phyloP scores from a whole-genome alignment of 2,329 filamentous ascomycete genomes.

The Xylariaceae sp. region DNA sequence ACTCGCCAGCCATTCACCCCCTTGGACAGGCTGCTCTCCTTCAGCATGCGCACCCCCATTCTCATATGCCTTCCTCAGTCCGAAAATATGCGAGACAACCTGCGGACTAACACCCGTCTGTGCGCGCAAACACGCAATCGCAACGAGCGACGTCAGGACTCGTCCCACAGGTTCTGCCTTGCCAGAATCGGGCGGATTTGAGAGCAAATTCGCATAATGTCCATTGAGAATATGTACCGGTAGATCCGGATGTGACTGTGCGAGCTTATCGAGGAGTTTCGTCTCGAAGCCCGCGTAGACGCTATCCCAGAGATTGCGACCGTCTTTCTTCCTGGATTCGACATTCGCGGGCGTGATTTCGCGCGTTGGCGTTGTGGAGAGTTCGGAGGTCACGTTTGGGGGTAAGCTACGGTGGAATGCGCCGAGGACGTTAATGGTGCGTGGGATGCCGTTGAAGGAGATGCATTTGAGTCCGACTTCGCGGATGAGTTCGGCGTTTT shows the following conservation, averaged over 20 bases:
- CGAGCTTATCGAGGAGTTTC: slow-evolving; percentile 67
- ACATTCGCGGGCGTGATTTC: slow-evolving; percentile 49
- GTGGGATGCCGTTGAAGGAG: slow-evolving; percentile 75
- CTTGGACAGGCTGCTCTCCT: slow-evolving; percentile 44
- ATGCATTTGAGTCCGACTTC: slow-evolving; percentile 74
- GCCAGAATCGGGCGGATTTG: slow-evolving; percentile 53
- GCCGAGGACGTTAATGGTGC: slow-evolving; percentile 76
- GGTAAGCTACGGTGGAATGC: slow-evolving; percentile 63
- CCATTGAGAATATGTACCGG: slow-evolving; percentile 72
- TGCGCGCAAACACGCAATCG: slow-evolving; percentile 67
- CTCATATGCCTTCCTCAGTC: slow-evolving; percentile 68
- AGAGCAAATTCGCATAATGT: slow-evolving; percentile 69
- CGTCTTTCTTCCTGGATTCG: slow-evolving; percentile 49
- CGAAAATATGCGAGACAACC: slow-evolving; percentile 76
- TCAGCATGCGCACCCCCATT: slow-evolving; percentile 52
- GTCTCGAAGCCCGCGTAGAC: slow-evolving; percentile 70
- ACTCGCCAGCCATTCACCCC: slow-evolving; percentile 55
- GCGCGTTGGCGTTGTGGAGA: slow-evolving; percentile 55
- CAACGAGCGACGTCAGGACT: slow-evolving; percentile 66
- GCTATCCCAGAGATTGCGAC: slow-evolving; percentile 64
- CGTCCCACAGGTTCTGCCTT: slow-evolving; percentile 54
- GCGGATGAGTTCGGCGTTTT: slow-evolving; percentile 65
- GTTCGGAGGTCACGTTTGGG: slow-evolving; percentile 43
- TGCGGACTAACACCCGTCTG: slow-evolving; percentile 81
- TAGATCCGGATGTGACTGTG: slow-evolving; percentile 71